Evolutionary conservation across 2,329 filamentous ascomycete species (phyloP).

Genomic region (Fusarium scirpi): DNA sequence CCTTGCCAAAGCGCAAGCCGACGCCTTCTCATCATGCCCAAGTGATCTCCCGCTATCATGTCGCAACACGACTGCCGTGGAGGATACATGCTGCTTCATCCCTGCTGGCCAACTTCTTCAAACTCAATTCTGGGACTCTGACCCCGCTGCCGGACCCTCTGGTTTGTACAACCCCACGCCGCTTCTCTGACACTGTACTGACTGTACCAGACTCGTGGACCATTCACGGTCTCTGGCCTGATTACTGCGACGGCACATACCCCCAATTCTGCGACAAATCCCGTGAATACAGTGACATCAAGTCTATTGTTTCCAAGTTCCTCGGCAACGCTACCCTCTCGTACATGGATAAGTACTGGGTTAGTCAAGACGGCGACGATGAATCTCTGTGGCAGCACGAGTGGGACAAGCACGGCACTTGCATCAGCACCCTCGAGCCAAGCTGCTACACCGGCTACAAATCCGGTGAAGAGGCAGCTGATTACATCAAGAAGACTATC

Average conservation of each 20-base stretch:
- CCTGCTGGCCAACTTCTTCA: constrained; percentile 78
- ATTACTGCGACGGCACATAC: constrained; percentile 78
- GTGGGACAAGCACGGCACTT: constrained; percentile 81
- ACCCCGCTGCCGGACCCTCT: constrained; percentile 71
- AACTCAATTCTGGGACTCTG: constrained; percentile 83
- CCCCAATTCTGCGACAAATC: constrained; percentile 73
- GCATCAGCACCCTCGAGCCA: constrained; percentile 76
- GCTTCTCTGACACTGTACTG: not conserved
- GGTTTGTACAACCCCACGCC: constrained; percentile 8
- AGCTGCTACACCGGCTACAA: constrained; percentile 73
- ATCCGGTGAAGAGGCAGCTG: constrained; percentile 72
- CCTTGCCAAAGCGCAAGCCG: constrained; percentile 16
- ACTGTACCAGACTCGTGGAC: constrained; percentile 73
- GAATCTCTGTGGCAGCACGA: constrained; percentile 80
- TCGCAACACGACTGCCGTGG: constrained; percentile 69
- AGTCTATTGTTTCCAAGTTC: constrained; percentile 68
- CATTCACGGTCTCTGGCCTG: constrained; percentile 76
- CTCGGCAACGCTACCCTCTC: constrained; percentile 65
- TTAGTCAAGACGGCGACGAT: constrained; percentile 73
- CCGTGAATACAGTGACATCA: constrained; percentile 75
- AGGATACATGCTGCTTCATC: constrained; percentile 78
- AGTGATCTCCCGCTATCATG: constrained; percentile 56
- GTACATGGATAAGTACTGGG: constrained; percentile 80
- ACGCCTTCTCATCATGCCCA: constrained; percentile 31
- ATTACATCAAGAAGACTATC: constrained; percentile 76